Evolutionary conservation across 2,329 filamentous ascomycete species (phyloP).

Genomic region (Juglanconis sp.): DNA sequence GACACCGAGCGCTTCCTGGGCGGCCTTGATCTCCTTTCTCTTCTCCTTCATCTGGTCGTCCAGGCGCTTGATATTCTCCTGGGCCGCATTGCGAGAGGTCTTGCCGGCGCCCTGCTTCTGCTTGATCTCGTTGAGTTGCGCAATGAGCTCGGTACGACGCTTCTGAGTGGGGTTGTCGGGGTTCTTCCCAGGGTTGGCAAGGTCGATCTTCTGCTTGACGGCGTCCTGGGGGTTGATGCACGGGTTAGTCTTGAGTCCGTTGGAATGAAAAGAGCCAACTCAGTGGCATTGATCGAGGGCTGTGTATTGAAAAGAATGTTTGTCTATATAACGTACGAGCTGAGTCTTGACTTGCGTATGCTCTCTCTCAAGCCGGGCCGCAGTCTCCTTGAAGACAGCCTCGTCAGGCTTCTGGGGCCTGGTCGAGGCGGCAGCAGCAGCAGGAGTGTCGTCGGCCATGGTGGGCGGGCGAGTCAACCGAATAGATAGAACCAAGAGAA

Average conservation of each 20-base stretch:
- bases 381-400: conserved; percentile 73
- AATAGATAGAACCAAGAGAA: conserved; percentile 15
- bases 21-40: conserved; percentile 81
- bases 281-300: neutral
- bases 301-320: neutral
- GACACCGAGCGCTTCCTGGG: conserved; percentile 76
- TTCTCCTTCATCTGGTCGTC: conserved; percentile 85
- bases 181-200: conserved; percentile 68
- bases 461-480: conserved; percentile 19
- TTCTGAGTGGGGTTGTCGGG: conserved; percentile 78
- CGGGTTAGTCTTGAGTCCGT: neutral
- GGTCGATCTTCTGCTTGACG: conserved; percentile 83
- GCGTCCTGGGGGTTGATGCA: conserved; percentile 60
- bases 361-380: conserved; percentile 82
- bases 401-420: conserved; percentile 88
- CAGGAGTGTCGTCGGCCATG: conserved; percentile 44
- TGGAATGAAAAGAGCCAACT: neutral
- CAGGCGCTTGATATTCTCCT: conserved; percentile 88
- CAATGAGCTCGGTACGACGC: conserved; percentile 80
- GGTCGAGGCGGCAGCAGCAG: conserved; percentile 43
- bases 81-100: conserved; percentile 69
- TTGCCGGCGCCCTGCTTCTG: conserved; percentile 87
- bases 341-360: conserved; percentile 71
- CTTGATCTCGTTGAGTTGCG: conserved; percentile 79
- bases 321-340: conserved; percentile 28